Percentiles rank a stretch among this genome's conserved stretches.
Conservation (phyloP, 768 basidiomycete genomes). For the Suillus lakei region DNA sequence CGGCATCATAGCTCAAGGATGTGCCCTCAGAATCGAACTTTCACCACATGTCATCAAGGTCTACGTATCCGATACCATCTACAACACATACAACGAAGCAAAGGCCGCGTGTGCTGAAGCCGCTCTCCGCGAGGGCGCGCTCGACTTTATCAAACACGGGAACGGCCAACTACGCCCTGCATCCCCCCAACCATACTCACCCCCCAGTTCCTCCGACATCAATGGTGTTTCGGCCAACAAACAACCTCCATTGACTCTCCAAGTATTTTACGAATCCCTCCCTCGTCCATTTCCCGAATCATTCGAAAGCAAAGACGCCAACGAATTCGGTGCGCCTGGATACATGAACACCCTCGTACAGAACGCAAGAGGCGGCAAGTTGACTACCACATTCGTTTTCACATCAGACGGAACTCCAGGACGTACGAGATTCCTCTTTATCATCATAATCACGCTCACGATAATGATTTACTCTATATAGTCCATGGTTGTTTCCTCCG, state of each 20-base stretch:
- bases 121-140: constrained; percentile 56
- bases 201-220: constrained; percentile 12
- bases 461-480: constrained; percentile 22
- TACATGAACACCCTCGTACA: constrained; percentile 59
- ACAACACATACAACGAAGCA: constrained; percentile 48
- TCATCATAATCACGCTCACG: neutral
- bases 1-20: constrained; percentile 51
- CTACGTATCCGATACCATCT: constrained; percentile 54
- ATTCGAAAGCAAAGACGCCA: constrained; percentile 48
- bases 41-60: constrained; percentile 52
- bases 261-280: constrained; percentile 66
- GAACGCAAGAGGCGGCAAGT: constrained; percentile 52
- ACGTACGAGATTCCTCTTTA: constrained; percentile 42
- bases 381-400: constrained; percentile 50
- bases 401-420: constrained; percentile 45
- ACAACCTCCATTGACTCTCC: constrained; percentile 45
- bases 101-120: constrained; percentile 55
- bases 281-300: constrained; percentile 66
- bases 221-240: constrained; percentile 9
- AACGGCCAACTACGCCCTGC: constrained; percentile 53
- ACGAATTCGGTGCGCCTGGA: constrained; percentile 57
- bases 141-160: constrained; percentile 62
- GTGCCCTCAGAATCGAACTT: constrained; percentile 59
- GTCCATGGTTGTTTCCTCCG: constrained; percentile 70
- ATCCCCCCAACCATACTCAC: constrained; percentile 19